Percentiles rank a stretch among this genome's conserved stretches.
Conservation (phyloP, 805 yeast species). For the Metschnikowia anglica region DNA sequence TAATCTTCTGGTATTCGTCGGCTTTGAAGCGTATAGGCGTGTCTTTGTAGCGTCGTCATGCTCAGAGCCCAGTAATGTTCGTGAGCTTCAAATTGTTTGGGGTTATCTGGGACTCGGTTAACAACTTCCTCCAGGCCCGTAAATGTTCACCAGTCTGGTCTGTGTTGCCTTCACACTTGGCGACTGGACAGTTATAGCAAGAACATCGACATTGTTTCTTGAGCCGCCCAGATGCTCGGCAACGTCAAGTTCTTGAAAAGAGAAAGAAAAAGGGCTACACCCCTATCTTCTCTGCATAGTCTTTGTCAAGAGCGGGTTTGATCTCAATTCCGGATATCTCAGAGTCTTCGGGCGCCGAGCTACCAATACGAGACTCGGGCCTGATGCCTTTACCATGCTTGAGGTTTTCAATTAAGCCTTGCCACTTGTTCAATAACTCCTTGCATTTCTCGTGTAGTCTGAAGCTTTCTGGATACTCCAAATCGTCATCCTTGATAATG, state of each 20-base stretch:
- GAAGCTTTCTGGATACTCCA: conserved; percentile 45
- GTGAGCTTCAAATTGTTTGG: background rate
- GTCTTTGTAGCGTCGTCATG: too few relatives aligned
- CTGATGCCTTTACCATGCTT: conserved; percentile 30
- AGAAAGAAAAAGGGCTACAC: conserved; percentile 5
- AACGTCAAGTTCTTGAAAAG: too few relatives aligned
- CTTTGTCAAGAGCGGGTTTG: conserved; percentile 8
- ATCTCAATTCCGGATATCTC: conserved; percentile 16
- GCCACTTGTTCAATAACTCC: conserved; percentile 44
- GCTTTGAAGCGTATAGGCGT: background rate
- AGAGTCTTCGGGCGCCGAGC: conserved; percentile 17
- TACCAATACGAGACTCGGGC: conserved; percentile 15
- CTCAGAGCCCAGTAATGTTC: too few relatives aligned
- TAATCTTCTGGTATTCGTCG: background rate
- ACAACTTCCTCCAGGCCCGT: too few relatives aligned
- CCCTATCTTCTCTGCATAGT: conserved; percentile 9
- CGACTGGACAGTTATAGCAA: too few relatives aligned
- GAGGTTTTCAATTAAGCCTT: conserved; percentile 33
- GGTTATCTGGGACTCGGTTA: too few relatives aligned
- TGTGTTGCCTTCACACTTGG: too few relatives aligned
- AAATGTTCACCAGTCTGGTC: too few relatives aligned
- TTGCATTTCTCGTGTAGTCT: conserved; percentile 46
- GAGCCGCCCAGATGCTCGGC: too few relatives aligned
- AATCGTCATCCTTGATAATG: conserved; percentile 38
- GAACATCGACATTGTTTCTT: too few relatives aligned